A percentile compares a stretch with the other conserved stretches of the same genome.
Evolutionary conservation across 2,329 filamentous ascomycete species (phyloP).

Genomic region (Colletotrichum sp.): DNA sequence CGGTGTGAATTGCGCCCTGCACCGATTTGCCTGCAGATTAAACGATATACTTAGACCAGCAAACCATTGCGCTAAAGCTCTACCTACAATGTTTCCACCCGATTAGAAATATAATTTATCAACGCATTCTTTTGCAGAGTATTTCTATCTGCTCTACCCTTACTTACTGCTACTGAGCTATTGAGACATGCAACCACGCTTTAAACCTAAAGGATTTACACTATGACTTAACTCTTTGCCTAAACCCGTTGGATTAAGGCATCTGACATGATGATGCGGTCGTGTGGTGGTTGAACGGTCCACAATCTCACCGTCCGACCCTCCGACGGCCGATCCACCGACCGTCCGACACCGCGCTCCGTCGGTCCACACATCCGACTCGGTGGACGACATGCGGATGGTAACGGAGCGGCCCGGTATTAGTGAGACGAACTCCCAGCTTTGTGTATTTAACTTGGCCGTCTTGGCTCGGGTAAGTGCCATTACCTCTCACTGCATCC

Average conservation of each 20-base stretch:
- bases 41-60: no score
- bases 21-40: no score
- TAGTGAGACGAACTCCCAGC: no score
- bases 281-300: background rate
- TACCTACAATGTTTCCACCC: no score
- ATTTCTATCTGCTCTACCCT: no score
- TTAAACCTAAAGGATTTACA: background rate
- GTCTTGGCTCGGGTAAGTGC: background rate
- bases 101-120: no score
- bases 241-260: background rate
- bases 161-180: no score
- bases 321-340: background rate
- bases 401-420: background rate
- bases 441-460: background rate
- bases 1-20: no score
- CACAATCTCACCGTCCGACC: background rate
- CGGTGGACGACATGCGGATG: background rate
- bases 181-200: background rate
- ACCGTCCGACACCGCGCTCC: background rate
- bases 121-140: no score
- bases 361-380: background rate
- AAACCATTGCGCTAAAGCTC: no score
- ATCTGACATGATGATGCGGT: background rate
- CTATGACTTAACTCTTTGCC: background rate
- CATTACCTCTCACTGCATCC: background rate